Percentiles rank a stretch among this genome's conserved stretches.
Conservation (phyloP, 225 moss, liverwort and hornwort genomes). For the Takakia lepidozioides region DNA sequence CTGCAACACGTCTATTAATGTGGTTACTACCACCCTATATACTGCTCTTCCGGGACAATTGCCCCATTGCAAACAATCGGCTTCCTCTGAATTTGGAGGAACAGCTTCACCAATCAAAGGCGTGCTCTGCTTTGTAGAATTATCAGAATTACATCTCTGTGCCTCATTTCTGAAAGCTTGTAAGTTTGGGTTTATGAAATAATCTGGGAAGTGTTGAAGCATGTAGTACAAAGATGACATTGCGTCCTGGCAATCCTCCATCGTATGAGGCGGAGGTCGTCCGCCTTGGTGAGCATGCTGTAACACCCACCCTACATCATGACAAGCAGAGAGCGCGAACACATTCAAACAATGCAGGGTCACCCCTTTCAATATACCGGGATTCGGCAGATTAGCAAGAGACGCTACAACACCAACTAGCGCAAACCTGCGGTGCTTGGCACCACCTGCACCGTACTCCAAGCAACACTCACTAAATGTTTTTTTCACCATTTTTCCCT, state of each 20-base stretch:
- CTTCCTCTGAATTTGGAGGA: too few relatives aligned
- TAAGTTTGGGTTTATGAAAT: slow-evolving; percentile 21
- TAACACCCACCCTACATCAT: slow-evolving; percentile 68
- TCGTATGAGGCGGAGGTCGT: slow-evolving; percentile 74
- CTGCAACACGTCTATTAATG: slow-evolving; percentile 75
- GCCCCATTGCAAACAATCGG: slow-evolving; percentile 14
- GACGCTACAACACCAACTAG: slow-evolving; percentile 70
- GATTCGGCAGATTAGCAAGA: slow-evolving; percentile 57
- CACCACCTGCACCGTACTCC: slow-evolving; percentile 69
- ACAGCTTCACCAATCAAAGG: too few relatives aligned
- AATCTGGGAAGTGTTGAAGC: slow-evolving; percentile 66
- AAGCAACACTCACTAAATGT: slow-evolving; percentile 48
- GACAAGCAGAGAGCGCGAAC: slow-evolving; percentile 52
- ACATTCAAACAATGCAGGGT: slow-evolving; percentile 34
- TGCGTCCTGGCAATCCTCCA: slow-evolving; percentile 97
- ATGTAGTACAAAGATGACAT: slow-evolving; percentile 86
- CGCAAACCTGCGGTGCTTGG: slow-evolving; percentile 68
- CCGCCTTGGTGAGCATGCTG: slow-evolving; percentile 75
- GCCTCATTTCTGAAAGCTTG: too few relatives aligned
- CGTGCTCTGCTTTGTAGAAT: too few relatives aligned
- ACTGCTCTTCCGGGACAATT: slow-evolving; percentile 18
- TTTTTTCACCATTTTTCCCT: slow-evolving; percentile 28
- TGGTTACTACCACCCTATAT: slow-evolving; percentile 48
- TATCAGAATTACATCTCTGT: too few relatives aligned
- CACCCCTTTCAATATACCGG: slow-evolving; percentile 49